Conservation (phyloP, 192 early-diverging fungal species). For the Funneliformis mosseae region DNA sequence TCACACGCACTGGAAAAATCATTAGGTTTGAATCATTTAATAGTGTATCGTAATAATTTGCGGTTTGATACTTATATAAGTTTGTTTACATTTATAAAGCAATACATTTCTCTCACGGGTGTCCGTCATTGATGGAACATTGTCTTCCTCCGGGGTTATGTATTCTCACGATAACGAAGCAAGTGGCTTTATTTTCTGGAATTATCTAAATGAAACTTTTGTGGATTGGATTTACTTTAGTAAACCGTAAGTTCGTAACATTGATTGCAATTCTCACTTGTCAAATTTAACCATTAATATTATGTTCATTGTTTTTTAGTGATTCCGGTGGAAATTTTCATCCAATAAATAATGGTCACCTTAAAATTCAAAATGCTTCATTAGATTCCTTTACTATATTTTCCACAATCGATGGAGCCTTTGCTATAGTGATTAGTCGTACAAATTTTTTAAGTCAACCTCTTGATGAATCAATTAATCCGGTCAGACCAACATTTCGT, state of each 20-base stretch:
- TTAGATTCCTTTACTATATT: neutral
- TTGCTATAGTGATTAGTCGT: neutral
- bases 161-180: neutral
- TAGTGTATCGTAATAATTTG: no score
- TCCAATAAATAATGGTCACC: neutral
- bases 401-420: neutral
- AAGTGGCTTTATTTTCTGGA: neutral
- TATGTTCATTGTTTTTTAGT: neutral
- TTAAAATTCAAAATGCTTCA: neutral
- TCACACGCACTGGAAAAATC: neutral
- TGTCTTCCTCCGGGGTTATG: neutral
- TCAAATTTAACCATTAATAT: no score
- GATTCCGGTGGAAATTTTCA: neutral
- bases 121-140: neutral
- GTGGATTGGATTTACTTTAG: neutral
- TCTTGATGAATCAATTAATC: neutral
- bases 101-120: neutral
- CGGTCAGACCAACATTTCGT: neutral
- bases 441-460: neutral
- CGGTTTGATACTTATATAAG: no score
- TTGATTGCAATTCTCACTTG: neutral
- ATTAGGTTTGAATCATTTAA: no score
- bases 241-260: neutral
- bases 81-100: no score
- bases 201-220: neutral